Evolutionary conservation across 257 asterid genomes (phyloP).

Genomic region (Solanum megistacrolobum): DNA sequence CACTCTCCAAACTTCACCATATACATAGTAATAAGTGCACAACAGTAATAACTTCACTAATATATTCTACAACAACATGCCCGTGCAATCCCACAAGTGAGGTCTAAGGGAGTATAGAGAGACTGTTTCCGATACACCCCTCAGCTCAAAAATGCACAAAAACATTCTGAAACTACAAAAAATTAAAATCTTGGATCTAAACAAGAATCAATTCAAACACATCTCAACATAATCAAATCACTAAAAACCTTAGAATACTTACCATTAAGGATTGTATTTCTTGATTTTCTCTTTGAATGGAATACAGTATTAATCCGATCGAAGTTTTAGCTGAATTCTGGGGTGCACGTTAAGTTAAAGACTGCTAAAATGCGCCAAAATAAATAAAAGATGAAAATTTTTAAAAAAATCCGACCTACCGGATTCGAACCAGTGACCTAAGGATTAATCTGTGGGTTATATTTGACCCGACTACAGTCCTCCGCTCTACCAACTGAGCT

Average conservation of each 20-base stretch:
- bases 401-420: background rate
- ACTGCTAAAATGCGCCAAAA: background rate
- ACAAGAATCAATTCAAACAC: background rate
- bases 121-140: too few species aligned
- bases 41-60: background rate
- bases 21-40: background rate
- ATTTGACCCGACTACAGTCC: background rate
- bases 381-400: background rate
- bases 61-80: background rate
- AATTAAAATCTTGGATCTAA: background rate
- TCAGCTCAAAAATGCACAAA: background rate
- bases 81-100: background rate
- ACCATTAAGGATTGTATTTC: background rate
- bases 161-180: background rate
- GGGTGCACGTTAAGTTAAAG: background rate
- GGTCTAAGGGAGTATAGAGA: background rate
- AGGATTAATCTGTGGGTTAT: background rate
- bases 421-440: conserved; percentile 3
- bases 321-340: background rate
- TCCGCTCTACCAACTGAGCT: conserved; percentile 6
- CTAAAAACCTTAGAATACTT: background rate
- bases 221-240: background rate
- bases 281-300: background rate
- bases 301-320: background rate
- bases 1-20: background rate